Evolutionary conservation across 1,284 basidiomycete species (phyloP), one percentile per base, ranked within the genome.

Genomic region (Fomitopsis palustris): DNA sequence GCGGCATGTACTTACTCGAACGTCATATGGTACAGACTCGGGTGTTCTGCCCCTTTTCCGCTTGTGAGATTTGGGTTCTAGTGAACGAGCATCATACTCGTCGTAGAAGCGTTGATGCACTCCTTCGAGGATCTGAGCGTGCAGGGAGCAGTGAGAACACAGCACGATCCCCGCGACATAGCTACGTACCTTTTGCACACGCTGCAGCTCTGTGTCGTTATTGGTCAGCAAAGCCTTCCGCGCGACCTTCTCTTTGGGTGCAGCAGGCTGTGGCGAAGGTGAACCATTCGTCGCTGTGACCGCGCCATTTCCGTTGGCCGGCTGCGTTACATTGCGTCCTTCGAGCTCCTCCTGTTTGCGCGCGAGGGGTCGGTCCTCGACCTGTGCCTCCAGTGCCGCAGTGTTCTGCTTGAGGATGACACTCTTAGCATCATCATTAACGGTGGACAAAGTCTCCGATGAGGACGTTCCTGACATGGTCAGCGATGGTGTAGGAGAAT

Each of bases 361-460:
- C 14, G 93, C 93, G 39, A 98, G 72, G 2, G 95, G 95, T 38
- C 96, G 81, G 61, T 90, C 87, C 67, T 94, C 90, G 3, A 95
- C 80, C 68, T 96, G 90, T 49, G 92, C 89, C 66, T 93, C 88
- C 19, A 98, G 78, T 5, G 87, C 84, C 52, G 87, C 78, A 6
- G 85, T 83, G 62, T 92, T 92, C 61, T 80, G 80, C 16, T 79
- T 80, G 14, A 88, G 71, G 71, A 89, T 78, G 23, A 78, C 81
- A 39, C 80, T 84, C 66, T 82, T 81, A 58, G 77, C 72, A 2
- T 77, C 68, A 59, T 83, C 81, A 25, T 75, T n/a, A n/a, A n/a
- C 77, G 53, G 66, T 61, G 0, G 67, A 56, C 2, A 61, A 16
- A 23, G 25, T 39, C 9, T 54, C 58, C 53, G 54, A 55, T 43